Evolutionary conservation across 371 early-diverging fungal genomes (phyloP).

Genomic region (Furculomyces boomerangus): DNA sequence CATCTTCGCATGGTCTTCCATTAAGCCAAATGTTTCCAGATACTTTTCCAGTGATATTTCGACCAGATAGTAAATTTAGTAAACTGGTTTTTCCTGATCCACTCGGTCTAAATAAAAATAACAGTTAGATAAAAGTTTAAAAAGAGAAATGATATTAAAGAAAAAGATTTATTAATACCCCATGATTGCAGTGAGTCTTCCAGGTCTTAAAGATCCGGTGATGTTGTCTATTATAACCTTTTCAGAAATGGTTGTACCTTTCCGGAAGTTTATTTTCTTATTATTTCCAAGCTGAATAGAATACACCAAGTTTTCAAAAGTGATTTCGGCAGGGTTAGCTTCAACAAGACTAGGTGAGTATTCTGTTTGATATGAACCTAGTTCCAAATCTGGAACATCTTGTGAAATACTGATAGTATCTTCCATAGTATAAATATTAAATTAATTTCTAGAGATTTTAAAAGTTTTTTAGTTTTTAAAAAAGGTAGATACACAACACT

Average conservation of each 20-base stretch:
- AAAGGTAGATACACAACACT: not conserved
- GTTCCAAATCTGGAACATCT: too few species aligned
- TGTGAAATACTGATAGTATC: not conserved
- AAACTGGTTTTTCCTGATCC: conserved; percentile 54
- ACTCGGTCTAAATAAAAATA: conserved; percentile 8
- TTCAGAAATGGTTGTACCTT: conserved; percentile 5
- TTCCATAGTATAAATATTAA: not conserved
- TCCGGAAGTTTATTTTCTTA: conserved; percentile 1
- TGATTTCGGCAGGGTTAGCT: conserved; percentile 11
- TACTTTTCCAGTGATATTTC: conserved; percentile 35
- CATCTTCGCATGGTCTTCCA: conserved; percentile 30
- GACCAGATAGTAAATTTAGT: conserved; percentile 55
- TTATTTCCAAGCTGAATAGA: conserved; percentile 11
- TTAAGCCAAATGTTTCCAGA: conserved; percentile 42
- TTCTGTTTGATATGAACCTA: not conserved
- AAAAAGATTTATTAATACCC: conserved; percentile 1
- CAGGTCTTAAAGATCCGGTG: conserved; percentile 19
- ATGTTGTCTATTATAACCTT: conserved; percentile 13
- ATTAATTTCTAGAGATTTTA: not conserved
- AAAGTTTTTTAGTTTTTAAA: not conserved
- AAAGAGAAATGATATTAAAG: not conserved
- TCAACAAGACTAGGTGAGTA: not conserved
- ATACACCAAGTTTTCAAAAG: conserved; percentile 17
- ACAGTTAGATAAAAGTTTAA: not conserved
- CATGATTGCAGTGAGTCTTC: conserved; percentile 20